Conservation (phyloP, 2,329 filamentous ascomycete genomes). For the Nemania abortiva region DNA sequence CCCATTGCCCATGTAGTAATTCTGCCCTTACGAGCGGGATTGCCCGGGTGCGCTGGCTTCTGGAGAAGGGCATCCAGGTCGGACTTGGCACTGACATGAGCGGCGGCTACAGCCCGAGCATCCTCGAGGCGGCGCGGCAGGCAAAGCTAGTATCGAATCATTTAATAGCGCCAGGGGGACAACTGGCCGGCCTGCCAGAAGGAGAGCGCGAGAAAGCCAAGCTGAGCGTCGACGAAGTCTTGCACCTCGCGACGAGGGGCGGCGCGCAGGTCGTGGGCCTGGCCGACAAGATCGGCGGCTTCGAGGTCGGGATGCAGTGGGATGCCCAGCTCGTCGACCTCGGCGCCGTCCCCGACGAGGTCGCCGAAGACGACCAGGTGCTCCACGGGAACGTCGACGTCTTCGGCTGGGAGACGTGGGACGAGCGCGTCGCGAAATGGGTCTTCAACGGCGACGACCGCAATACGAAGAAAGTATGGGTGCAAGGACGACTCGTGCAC, state of each 20-base stretch:
- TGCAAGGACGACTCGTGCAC: constrained; percentile 85
- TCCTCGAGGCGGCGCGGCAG: constrained; percentile 76
- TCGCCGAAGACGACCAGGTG: constrained; percentile 47
- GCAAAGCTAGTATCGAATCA: constrained; percentile 82
- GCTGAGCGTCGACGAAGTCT: constrained; percentile 84
- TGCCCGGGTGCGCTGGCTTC: constrained; percentile 78
- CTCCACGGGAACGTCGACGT: constrained; percentile 79
- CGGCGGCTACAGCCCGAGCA: constrained; percentile 84
- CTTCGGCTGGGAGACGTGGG: constrained; percentile 93
- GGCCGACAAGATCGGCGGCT: constrained; percentile 77
- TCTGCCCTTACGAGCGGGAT: constrained; percentile 83
- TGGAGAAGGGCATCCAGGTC: constrained; percentile 80
- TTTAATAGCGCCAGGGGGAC: constrained; percentile 66
- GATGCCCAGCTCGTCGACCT: constrained; percentile 88
- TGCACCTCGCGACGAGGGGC: constrained; percentile 89
- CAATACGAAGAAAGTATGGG: constrained; percentile 91
- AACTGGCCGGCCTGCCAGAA: constrained; percentile 26
- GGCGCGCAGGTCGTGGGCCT: constrained; percentile 86
- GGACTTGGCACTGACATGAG: constrained; percentile 92
- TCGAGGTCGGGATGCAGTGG: constrained; percentile 88
- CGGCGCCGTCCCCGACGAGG: constrained; percentile 60
- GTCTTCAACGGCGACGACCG: constrained; percentile 92
- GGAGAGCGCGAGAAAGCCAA: constrained; percentile 65
- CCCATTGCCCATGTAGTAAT: constrained; percentile 91
- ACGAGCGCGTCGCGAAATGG: constrained; percentile 92